Conservation (phyloP, 495 filamentous ascomycete species). For the Gamarada debralockiae region DNA sequence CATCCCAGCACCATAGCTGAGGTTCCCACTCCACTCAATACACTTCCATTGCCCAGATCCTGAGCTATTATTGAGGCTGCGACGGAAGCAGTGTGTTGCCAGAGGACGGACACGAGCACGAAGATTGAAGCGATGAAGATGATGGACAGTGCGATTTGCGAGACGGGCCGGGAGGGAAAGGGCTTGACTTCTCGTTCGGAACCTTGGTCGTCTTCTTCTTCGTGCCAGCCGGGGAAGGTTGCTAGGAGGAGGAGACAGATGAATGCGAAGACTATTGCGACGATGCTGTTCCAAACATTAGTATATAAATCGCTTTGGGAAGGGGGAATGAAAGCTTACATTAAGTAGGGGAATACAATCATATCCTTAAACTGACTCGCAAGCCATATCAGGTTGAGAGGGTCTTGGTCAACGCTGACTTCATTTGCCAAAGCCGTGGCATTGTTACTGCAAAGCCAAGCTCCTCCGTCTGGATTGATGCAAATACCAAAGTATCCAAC, state of each 20-base stretch:
- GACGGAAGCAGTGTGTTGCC: slow-evolving; percentile 90
- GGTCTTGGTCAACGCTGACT: slow-evolving; percentile 67
- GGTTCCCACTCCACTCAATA: slow-evolving; percentile 82
- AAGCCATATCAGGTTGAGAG: slow-evolving; percentile 77
- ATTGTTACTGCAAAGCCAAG: slow-evolving; percentile 74
- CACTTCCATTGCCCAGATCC: slow-evolving; percentile 91
- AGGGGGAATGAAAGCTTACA: slow-evolving; percentile 41
- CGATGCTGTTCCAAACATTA: slow-evolving; percentile 51
- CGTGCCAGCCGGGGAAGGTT: slow-evolving; percentile 80
- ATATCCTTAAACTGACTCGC: slow-evolving; percentile 75
- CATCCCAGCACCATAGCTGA: slow-evolving; percentile 95
- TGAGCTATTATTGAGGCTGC: slow-evolving; percentile 90
- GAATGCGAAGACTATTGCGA: slow-evolving; percentile 78
- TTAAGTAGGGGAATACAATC: slow-evolving; percentile 76
- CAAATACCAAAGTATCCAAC: slow-evolving; percentile 74
- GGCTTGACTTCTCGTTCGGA: slow-evolving; percentile 70
- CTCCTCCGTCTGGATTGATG: slow-evolving; percentile 66
- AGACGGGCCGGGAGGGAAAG: slow-evolving; percentile 72
- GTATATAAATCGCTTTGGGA: background rate
- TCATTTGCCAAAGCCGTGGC: slow-evolving; percentile 68
- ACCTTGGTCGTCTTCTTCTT: slow-evolving; percentile 61
- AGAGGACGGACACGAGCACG: slow-evolving; percentile 69
- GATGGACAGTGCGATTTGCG: slow-evolving; percentile 69
- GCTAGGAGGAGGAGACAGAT: slow-evolving; percentile 70
- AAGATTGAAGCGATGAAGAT: slow-evolving; percentile 79